phyloP scores from a whole-genome alignment of 768 basidiomycete genomes.

The Tephrocybe sp. region DNA sequence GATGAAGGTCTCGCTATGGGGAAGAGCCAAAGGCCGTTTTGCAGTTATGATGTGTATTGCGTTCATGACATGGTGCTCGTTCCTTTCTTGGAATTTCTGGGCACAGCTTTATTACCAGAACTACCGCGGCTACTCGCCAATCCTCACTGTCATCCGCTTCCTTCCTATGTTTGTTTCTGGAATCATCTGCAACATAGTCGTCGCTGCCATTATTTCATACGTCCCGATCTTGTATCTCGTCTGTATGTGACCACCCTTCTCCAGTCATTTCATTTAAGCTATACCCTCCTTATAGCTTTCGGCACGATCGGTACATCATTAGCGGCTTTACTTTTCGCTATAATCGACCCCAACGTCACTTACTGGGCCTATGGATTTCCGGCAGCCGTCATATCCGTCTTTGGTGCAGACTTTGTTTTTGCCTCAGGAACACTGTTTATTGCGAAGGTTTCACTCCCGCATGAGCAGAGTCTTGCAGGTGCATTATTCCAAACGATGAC shows the following conservation, averaged over 20 bases:
- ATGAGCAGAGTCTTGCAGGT: slow-evolving; percentile 77
- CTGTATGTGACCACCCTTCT: slow-evolving; percentile 40
- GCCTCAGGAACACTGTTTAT: slow-evolving; percentile 73
- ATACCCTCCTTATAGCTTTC: slow-evolving; percentile 12
- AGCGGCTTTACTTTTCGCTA: slow-evolving; percentile 66
- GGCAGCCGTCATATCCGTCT: slow-evolving; percentile 58
- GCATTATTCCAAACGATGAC: slow-evolving; percentile 81
- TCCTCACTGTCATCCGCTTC: slow-evolving; percentile 64
- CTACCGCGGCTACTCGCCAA: slow-evolving; percentile 51
- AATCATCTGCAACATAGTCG: slow-evolving; percentile 59
- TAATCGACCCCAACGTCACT: slow-evolving; percentile 52
- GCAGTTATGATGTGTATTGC: slow-evolving; percentile 56
- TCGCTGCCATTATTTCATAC: slow-evolving; percentile 57
- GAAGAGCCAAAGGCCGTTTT: slow-evolving; percentile 55
- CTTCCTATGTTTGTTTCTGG: slow-evolving; percentile 74
- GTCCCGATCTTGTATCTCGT: slow-evolving; percentile 58
- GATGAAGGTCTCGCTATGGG: slow-evolving; percentile 62
- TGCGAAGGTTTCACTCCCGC: slow-evolving; percentile 60
- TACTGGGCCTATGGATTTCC: slow-evolving; percentile 84
- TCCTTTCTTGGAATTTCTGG: slow-evolving; percentile 49
- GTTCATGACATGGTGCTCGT: slow-evolving; percentile 59
- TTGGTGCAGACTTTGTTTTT: slow-evolving; percentile 80
- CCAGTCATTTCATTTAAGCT: no score
- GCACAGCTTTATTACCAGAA: slow-evolving; percentile 67
- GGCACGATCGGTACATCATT: slow-evolving; percentile 60